These are phyloP conservation scores for Pluteus cervinus DNA, from an alignment of 768 basidiomycete genomes.

Conservation along the genomic window DNA sequence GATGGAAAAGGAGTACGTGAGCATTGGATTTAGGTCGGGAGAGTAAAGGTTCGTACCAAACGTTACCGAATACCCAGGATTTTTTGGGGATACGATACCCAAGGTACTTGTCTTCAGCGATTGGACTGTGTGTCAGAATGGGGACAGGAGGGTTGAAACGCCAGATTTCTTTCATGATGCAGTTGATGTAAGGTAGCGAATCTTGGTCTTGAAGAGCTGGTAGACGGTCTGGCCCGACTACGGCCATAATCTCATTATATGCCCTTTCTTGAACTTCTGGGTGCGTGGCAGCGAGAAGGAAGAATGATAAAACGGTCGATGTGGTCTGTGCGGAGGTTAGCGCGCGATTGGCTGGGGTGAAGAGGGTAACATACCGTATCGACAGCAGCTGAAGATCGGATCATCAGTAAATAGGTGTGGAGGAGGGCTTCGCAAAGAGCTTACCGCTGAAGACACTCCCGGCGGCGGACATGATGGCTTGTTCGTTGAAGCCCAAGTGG, in stretches of 20 bases:
- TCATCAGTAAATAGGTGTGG: no score
- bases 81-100: slow-evolving; percentile 14
- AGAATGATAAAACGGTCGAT: slow-evolving; percentile 27
- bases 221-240: slow-evolving; percentile 17
- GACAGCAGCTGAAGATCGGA: no score
- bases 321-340: no score
- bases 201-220: slow-evolving; percentile 18
- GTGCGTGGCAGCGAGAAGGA: slow-evolving; percentile 30
- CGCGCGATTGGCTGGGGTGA: no score
- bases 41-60: not conserved
- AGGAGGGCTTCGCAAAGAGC: no score
- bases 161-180: slow-evolving; percentile 12
- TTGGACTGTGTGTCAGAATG: slow-evolving; percentile 9
- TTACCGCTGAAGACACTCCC: no score
- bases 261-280: slow-evolving; percentile 32
- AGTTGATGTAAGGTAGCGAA: slow-evolving; percentile 14
- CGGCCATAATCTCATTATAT: slow-evolving; percentile 23
- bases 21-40: slow-evolving; percentile 2
- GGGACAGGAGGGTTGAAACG: slow-evolving; percentile 13
- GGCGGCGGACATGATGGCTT: no score
- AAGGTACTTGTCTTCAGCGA: slow-evolving; percentile 11
- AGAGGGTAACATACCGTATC: no score
- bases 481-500: no score
- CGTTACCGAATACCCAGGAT: slow-evolving; percentile 10
- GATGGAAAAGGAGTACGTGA: slow-evolving; percentile 11